phyloP scores from a whole-genome alignment of 2,329 filamentous ascomycete species.

The Aureobasidium sp. region DNA sequence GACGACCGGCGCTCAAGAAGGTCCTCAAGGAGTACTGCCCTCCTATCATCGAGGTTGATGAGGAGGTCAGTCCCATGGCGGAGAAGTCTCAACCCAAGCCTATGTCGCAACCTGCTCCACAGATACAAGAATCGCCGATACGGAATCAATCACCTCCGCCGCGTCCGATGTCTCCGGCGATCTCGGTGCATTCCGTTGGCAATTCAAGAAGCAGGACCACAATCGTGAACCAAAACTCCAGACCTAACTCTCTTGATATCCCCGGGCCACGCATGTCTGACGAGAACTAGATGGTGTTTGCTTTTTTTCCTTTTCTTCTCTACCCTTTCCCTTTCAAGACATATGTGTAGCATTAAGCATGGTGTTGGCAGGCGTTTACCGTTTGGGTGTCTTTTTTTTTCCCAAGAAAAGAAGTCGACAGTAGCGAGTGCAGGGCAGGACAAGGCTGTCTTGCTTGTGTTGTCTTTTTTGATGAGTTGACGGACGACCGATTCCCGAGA shows the following conservation, averaged over 20 bases:
- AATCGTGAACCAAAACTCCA: slow-evolving; percentile 10
- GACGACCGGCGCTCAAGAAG: slow-evolving; percentile 75
- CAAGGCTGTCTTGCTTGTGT: background rate
- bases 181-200: slow-evolving; percentile 1
- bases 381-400: background rate
- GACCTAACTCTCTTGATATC: slow-evolving; percentile 3
- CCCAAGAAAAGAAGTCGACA: background rate
- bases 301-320: background rate
- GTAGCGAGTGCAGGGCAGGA: background rate
- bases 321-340: background rate
- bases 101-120: background rate
- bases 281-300: background rate
- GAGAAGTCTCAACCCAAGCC: background rate
- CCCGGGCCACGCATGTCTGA: background rate
- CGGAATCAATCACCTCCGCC: background rate
- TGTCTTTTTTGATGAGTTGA: background rate
- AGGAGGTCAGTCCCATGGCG: slow-evolving; percentile 16
- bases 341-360: slow-evolving; percentile 7
- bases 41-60: slow-evolving; percentile 66
- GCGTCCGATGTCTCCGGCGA: slow-evolving; percentile 5
- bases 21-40: slow-evolving; percentile 74
- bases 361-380: slow-evolving; percentile 8
- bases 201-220: background rate
- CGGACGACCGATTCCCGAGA: background rate
- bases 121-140: background rate